Conservation (phyloP, 2,329 filamentous ascomycete genomes). For the Nothomitra cinnamomea region DNA sequence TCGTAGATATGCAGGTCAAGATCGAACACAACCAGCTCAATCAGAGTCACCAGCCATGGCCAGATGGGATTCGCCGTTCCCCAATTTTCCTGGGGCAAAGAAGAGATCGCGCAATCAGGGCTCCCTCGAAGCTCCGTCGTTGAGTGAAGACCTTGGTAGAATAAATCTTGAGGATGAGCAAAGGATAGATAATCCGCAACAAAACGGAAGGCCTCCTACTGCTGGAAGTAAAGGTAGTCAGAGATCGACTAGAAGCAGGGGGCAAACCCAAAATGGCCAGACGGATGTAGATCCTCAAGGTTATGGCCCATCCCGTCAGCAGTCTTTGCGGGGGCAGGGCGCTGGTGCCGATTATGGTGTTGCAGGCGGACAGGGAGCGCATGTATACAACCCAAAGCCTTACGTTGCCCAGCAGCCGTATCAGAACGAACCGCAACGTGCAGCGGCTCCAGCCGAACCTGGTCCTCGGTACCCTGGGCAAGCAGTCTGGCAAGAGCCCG, state of each 20-base stretch:
- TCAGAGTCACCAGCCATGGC: constrained; percentile 22
- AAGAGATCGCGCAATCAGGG: constrained; percentile 22
- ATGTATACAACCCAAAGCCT: not conserved
- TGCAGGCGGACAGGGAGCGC: not conserved
- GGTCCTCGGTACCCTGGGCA: not conserved
- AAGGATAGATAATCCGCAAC: not conserved
- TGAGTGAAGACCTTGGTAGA: not conserved
- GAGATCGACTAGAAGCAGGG: constrained; percentile 10
- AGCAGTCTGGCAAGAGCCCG: constrained; percentile 18
- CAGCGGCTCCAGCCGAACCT: not conserved
- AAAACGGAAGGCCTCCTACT: constrained; percentile 21
- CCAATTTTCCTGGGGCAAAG: constrained; percentile 24
- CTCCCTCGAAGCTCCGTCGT: not conserved
- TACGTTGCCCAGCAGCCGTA: not conserved
- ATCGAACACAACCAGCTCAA: constrained; percentile 5
- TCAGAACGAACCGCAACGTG: not conserved
- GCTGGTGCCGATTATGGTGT: not conserved
- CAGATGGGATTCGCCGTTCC: constrained; percentile 33
- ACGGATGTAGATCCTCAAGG: not conserved
- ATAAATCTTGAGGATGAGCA: not conserved
- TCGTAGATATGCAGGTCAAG: not conserved
- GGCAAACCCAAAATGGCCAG: not conserved
- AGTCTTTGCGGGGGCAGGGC: not conserved
- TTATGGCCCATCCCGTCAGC: not conserved
- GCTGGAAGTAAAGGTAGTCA: constrained; percentile 21